These are phyloP conservation scores for Globisporangium solare DNA, from an alignment of 352 stramenopile species.

Conservation along the genomic window DNA sequence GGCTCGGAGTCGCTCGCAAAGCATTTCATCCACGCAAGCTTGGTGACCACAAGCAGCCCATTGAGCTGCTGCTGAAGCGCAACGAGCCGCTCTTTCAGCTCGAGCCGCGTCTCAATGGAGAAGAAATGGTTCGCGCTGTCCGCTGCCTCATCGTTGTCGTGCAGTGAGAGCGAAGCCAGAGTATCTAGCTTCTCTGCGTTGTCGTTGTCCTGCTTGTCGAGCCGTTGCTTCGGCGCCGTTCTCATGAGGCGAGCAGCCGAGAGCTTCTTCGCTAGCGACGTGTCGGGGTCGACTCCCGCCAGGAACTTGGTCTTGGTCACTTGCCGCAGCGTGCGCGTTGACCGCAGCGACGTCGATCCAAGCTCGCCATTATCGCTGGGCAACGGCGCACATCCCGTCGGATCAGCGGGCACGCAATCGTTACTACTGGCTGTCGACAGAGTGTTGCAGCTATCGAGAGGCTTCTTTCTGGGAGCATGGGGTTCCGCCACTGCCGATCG, in stretches of 20 bases:
- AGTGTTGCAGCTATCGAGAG: too few relatives aligned
- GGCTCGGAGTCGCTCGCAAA: conserved; percentile 16
- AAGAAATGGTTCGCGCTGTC: conserved; percentile 43
- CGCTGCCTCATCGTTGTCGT: neutral
- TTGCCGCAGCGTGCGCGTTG: conserved; percentile 1
- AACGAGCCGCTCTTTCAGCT: conserved; percentile 38
- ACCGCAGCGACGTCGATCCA: neutral
- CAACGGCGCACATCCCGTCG: too few relatives aligned
- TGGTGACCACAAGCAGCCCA: conserved; percentile 39
- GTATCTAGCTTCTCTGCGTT: neutral
- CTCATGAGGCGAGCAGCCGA: neutral
- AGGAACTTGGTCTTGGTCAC: conserved; percentile 10
- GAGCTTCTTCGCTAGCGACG: conserved; percentile 3
- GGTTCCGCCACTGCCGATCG: neutral
- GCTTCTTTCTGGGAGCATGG: neutral
- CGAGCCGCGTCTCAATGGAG: conserved; percentile 51
- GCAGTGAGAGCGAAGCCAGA: conserved; percentile 3
- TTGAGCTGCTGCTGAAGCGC: conserved; percentile 34
- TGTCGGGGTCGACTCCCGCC: neutral
- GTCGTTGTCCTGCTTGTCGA: neutral
- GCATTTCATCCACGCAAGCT: conserved; percentile 66
- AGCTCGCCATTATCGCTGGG: too few relatives aligned
- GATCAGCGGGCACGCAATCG: too few relatives aligned
- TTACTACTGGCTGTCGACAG: too few relatives aligned
- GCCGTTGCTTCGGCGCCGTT: neutral